Percentiles rank a stretch among this genome's conserved stretches.
Conservation (phyloP, 2,329 filamentous ascomycete genomes). For the Graphilbum ipis-grandicollis region DNA sequence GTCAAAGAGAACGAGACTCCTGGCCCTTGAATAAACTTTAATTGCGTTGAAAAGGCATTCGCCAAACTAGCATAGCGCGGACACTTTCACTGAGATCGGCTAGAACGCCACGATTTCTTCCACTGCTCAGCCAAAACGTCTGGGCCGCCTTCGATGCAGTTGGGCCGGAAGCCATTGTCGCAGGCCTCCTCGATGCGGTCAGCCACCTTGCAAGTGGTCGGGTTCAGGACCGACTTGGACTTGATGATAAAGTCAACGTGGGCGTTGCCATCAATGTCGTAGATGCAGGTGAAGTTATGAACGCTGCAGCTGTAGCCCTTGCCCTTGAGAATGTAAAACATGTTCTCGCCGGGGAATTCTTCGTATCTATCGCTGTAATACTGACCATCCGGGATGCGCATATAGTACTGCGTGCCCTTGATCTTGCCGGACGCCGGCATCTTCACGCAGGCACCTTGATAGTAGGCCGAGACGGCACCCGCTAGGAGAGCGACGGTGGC, state of each 20-base stretch:
- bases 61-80: background rate
- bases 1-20: too few relatives aligned
- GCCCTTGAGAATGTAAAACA: background rate
- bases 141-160: background rate
- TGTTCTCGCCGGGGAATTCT: background rate
- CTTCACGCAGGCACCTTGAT: conserved; percentile 1
- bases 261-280: conserved; percentile 3
- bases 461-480: conserved; percentile 38
- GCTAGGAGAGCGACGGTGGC: background rate
- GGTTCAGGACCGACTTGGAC: too few relatives aligned
- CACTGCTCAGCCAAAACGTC: background rate
- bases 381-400: background rate
- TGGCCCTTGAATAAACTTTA: too few relatives aligned
- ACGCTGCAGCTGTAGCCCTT: background rate
- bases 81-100: background rate
- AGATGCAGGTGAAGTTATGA: background rate
- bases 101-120: background rate
- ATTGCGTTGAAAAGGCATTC: too few relatives aligned
- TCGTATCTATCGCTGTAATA: background rate
- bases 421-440: background rate
- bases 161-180: background rate
- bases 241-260: conserved; percentile 1
- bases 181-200: background rate
- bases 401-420: background rate
- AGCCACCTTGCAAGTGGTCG: background rate